These are phyloP conservation scores for Aureobasidium subglaciale DNA, from an alignment of 2,329 filamentous ascomycete species.

Conservation along the genomic window DNA sequence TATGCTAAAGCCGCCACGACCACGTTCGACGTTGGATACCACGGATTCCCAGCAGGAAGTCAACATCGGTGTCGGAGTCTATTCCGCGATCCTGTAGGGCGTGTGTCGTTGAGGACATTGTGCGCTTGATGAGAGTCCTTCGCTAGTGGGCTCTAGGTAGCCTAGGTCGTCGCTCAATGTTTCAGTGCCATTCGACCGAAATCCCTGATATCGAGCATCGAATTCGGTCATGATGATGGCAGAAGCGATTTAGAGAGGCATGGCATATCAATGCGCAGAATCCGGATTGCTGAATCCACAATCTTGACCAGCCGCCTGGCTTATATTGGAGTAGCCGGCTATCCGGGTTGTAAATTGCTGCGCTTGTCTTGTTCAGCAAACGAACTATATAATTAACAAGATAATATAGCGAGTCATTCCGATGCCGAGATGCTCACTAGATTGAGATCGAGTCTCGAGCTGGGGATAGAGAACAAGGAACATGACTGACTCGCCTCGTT, in stretches of 20 bases:
- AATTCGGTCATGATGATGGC: background rate
- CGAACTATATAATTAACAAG: background rate
- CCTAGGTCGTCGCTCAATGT: background rate
- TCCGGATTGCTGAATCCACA: no score
- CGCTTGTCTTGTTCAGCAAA: background rate
- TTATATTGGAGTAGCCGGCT: background rate
- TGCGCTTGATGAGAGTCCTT: background rate
- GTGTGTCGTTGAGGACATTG: background rate
- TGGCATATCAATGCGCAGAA: background rate
- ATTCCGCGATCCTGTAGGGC: background rate
- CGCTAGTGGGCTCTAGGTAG: background rate
- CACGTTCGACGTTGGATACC: no score
- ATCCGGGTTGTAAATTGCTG: background rate
- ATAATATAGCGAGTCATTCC: background rate
- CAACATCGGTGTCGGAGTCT: no score
- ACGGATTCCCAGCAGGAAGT: background rate
- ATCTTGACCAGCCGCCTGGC: background rate
- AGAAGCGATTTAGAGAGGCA: background rate
- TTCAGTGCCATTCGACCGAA: background rate
- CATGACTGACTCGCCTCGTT: slow-evolving; percentile 3
- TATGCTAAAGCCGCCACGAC: no score
- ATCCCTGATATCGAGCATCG: background rate
- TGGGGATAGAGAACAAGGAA: background rate
- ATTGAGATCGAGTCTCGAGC: background rate
- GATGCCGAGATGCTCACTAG: background rate